Conservation (phyloP, 805 yeast species). For the Ogataea degrootiae region DNA sequence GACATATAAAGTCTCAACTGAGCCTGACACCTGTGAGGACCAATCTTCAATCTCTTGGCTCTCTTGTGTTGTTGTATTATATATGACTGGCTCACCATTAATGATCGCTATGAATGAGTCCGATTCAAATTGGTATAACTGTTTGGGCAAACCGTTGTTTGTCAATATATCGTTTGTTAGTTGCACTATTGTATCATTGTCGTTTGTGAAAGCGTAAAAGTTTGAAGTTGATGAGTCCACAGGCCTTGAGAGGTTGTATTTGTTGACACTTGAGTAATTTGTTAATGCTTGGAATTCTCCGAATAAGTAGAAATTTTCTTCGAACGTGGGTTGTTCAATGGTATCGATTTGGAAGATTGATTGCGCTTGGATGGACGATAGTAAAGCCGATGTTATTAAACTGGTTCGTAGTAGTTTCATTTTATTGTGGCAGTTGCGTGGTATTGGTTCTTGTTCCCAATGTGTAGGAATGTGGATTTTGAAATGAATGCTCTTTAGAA, state of each 20-base stretch:
- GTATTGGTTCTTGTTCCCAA: too few relatives aligned
- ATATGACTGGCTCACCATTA: slow-evolving; percentile 24
- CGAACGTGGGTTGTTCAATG: slow-evolving; percentile 14
- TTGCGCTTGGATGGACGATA: neutral
- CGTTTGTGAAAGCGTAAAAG: slow-evolving; percentile 17
- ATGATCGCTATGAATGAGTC: slow-evolving; percentile 19
- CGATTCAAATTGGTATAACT: slow-evolving; percentile 8
- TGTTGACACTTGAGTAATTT: slow-evolving; percentile 14
- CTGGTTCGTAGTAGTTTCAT: too few relatives aligned
- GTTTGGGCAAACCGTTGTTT: slow-evolving; percentile 8
- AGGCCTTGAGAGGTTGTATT: slow-evolving; percentile 21
- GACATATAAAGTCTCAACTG: slow-evolving; percentile 41
- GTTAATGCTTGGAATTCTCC: slow-evolving; percentile 28
- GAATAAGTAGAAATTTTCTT: slow-evolving; percentile 19
- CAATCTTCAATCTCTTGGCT: slow-evolving; percentile 15
- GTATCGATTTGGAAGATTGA: neutral
- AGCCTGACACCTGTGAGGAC: slow-evolving; percentile 30
- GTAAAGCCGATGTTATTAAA: too few relatives aligned
- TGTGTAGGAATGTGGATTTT: too few relatives aligned
- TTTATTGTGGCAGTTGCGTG: too few relatives aligned
- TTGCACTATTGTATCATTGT: slow-evolving; percentile 12
- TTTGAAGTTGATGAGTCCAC: slow-evolving; percentile 1
- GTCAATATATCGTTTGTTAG: slow-evolving; percentile 7
- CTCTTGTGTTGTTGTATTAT: slow-evolving; percentile 3
- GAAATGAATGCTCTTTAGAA: too few relatives aligned